Evolutionary conservation across 2,329 filamentous ascomycete species (phyloP).

Genomic region (Coniochaeta sp.): DNA sequence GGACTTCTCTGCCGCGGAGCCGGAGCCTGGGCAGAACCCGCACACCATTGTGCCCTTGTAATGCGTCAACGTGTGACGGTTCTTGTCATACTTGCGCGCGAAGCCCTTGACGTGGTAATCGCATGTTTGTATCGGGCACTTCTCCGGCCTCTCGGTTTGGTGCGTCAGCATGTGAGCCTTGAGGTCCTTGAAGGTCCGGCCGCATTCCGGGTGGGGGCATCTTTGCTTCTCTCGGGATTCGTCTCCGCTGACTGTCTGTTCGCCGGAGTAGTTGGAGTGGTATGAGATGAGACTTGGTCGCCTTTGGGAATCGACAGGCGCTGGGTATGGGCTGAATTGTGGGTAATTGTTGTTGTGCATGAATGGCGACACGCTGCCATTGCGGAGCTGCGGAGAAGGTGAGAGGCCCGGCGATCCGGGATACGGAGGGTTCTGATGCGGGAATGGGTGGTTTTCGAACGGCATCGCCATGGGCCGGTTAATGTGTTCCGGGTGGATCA

Average conservation of each 20-base stretch:
- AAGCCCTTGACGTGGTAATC: conserved; percentile 92
- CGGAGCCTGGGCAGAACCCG: conserved; percentile 85
- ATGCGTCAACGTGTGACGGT: conserved; percentile 86
- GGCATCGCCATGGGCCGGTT: conserved; percentile 36
- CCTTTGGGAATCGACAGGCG: conserved; percentile 41
- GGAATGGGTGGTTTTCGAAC: conserved; percentile 40
- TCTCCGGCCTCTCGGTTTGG: conserved; percentile 82
- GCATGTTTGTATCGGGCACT: conserved; percentile 87
- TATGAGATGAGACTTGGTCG: conserved; percentile 65
- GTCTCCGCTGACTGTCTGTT: conserved; percentile 53
- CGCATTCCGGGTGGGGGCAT: conserved; percentile 78
- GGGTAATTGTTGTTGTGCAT: conserved; percentile 39
- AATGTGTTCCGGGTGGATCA: conserved; percentile 46
- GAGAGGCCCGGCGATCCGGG: conserved; percentile 59
- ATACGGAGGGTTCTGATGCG: conserved; percentile 35
- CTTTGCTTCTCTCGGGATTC: conserved; percentile 62
- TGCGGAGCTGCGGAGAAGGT: conserved; percentile 44
- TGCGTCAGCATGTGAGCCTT: conserved; percentile 95
- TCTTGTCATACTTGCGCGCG: conserved; percentile 93
- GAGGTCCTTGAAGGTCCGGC: conserved; percentile 80
- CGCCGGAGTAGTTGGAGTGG: conserved; percentile 53
- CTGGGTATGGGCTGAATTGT: conserved; percentile 45
- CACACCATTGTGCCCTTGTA: conserved; percentile 98
- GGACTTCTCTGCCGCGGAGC: conserved; percentile 84
- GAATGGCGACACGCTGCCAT: conserved; percentile 59